Percentiles rank a stretch among this genome's conserved stretches.
Evolutionary conservation across 2,329 filamentous ascomycete genomes (phyloP).

Genomic region (Bimuria novae-zelandiae): DNA sequence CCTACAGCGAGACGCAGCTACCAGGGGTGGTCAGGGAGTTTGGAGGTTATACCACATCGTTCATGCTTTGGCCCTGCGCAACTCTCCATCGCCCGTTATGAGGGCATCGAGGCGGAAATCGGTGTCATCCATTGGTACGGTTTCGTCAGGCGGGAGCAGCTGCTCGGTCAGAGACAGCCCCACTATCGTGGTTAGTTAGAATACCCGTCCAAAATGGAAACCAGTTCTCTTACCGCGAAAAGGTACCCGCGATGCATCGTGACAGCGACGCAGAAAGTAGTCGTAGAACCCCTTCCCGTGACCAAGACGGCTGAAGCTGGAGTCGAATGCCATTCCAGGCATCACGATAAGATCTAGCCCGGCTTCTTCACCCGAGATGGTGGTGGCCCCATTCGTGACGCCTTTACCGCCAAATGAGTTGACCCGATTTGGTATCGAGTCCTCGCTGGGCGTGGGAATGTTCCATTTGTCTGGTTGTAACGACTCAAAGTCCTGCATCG

Average conservation of each 20-base stretch:
- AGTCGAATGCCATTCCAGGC: slow-evolving; percentile 92
- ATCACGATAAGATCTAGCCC: slow-evolving; percentile 85
- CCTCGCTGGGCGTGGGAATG: slow-evolving; percentile 79
- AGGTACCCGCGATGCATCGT: slow-evolving; percentile 56
- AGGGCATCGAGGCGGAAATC: slow-evolving; percentile 83
- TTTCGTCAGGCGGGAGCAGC: slow-evolving; percentile 67
- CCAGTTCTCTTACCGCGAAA: slow-evolving; percentile 60
- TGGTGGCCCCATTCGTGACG: slow-evolving; percentile 46
- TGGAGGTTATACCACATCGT: slow-evolving; percentile 4
- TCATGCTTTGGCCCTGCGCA: slow-evolving; percentile 34
- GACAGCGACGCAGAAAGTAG: slow-evolving; percentile 81
- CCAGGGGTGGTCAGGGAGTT: not conserved
- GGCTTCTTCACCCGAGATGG: slow-evolving; percentile 21
- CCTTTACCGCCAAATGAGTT: slow-evolving; percentile 73
- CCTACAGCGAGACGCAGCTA: not conserved
- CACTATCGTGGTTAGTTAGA: slow-evolving; percentile 56
- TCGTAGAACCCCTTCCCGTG: slow-evolving; percentile 99
- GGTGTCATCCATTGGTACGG: slow-evolving; percentile 73
- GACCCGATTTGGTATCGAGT: slow-evolving; percentile 67
- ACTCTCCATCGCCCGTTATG: slow-evolving; percentile 70
- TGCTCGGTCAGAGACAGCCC: slow-evolving; percentile 88
- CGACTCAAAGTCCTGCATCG: slow-evolving; percentile 75
- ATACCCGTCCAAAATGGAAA: slow-evolving; percentile 30
- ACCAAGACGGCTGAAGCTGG: slow-evolving; percentile 73
- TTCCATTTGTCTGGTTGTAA: slow-evolving; percentile 85